These are phyloP conservation scores for Ambrosiella xylebori DNA, from an alignment of 2,329 filamentous ascomycete species.

Conservation along the genomic window DNA sequence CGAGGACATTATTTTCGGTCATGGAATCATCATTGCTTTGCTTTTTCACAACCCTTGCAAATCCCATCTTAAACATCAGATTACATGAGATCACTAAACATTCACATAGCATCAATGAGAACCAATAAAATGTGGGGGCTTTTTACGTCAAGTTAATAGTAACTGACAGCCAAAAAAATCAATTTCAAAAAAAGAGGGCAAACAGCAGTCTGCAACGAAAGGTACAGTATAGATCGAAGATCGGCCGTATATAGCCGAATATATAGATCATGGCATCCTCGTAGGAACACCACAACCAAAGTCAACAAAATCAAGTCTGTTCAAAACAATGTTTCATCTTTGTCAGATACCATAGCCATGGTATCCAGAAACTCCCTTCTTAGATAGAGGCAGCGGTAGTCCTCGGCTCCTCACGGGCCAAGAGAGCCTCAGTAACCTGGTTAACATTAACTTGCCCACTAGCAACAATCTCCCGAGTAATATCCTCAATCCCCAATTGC, in stretches of 20 bases:
- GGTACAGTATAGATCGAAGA: neutral
- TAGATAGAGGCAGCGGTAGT: neutral
- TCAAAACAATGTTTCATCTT: too few relatives aligned
- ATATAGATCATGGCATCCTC: too few relatives aligned
- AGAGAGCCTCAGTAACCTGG: conserved; percentile 7
- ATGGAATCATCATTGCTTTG: too few relatives aligned
- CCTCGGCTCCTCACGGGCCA: conserved; percentile 5
- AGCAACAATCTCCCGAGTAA: conserved; percentile 42
- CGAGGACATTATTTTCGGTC: too few relatives aligned
- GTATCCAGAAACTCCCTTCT: neutral
- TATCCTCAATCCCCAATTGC: conserved; percentile 63
- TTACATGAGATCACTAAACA: neutral
- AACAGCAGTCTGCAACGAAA: neutral
- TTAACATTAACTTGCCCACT: conserved; percentile 13
- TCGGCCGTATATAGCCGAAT: too few relatives aligned
- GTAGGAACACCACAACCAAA: too few relatives aligned
- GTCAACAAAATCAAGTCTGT: too few relatives aligned
- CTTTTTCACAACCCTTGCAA: too few relatives aligned
- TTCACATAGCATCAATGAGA: neutral
- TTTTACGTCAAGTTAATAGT: neutral
- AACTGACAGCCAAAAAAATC: neutral
- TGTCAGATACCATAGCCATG: too few relatives aligned
- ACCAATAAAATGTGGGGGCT: neutral
- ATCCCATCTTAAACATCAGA: too few relatives aligned
- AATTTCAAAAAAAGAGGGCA: neutral